These are phyloP conservation scores for Aspergillus sclerotialis DNA, from an alignment of 2,329 filamentous ascomycete species.

Conservation along the genomic window DNA sequence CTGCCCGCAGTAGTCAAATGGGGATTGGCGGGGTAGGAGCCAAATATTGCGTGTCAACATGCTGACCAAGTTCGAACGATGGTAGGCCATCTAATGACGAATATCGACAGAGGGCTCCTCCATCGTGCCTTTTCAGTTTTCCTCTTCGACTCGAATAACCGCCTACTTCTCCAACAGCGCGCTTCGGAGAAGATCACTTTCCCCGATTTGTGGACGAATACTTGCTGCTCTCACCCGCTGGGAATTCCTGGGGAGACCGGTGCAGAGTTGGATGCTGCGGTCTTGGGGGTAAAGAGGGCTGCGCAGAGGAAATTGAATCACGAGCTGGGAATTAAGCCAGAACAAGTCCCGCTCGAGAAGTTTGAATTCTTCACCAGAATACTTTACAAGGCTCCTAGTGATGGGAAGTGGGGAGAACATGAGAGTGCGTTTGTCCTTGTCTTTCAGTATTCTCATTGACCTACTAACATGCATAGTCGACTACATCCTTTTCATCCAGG, in stretches of 20 bases:
- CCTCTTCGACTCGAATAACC: constrained; percentile 90
- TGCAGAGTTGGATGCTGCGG: constrained; percentile 67
- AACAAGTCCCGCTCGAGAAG: constrained; percentile 82
- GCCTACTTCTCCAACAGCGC: constrained; percentile 89
- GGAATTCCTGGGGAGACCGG: constrained; percentile 89
- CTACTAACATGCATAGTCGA: constrained; percentile 57
- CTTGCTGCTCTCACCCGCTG: constrained; percentile 95
- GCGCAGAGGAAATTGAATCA: constrained; percentile 91
- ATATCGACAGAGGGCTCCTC: constrained; percentile 91
- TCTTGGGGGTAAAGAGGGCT: constrained; percentile 82
- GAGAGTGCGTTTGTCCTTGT: constrained; percentile 63
- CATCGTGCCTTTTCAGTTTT: constrained; percentile 98
- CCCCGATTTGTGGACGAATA: constrained; percentile 99
- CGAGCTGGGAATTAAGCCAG: constrained; percentile 82
- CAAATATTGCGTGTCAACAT: constrained; percentile 4
- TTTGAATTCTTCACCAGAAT: constrained; percentile 95
- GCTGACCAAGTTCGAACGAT: constrained; percentile 5
- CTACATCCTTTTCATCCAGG: constrained; percentile 97
- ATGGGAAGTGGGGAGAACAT: constrained; percentile 98
- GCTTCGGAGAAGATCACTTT: constrained; percentile 98
- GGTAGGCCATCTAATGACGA: constrained; percentile 93
- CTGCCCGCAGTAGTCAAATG: background rate
- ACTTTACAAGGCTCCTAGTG: constrained; percentile 94
- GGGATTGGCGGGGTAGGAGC: background rate
- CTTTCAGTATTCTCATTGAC: background rate